Percentiles rank a stretch among this genome's conserved stretches.
Conservation (phyloP, 257 asterid genomes). For the Eustoma russellianum region DNA sequence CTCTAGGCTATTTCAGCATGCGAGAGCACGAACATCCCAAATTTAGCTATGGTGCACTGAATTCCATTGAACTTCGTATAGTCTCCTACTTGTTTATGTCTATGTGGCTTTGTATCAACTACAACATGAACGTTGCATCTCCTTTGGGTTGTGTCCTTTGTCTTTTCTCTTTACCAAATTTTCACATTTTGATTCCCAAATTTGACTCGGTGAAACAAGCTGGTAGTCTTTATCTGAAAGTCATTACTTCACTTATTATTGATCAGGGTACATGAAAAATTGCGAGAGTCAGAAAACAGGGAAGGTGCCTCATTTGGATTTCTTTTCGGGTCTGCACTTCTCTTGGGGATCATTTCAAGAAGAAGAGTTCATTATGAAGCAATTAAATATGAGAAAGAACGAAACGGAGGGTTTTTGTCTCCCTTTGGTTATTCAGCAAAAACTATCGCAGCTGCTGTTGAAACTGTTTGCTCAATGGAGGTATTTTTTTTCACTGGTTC, state of each 20-base stretch:
- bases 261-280: conserved; percentile 71
- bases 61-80: no score
- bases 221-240: background rate
- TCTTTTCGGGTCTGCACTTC: conserved; percentile 73
- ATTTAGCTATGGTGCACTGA: no score
- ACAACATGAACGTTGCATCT: background rate
- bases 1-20: no score
- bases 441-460: conserved; percentile 58
- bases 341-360: conserved; percentile 71
- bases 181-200: background rate
- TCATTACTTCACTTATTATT: conserved; percentile 3
- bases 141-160: background rate
- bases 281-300: conserved; percentile 55
- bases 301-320: conserved; percentile 85
- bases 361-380: conserved; percentile 76
- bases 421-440: conserved; percentile 77
- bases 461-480: conserved; percentile 73
- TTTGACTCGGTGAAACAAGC: background rate
- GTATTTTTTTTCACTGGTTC: conserved; percentile 22
- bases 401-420: conserved; percentile 76
- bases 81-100: no score
- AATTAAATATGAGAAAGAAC: conserved; percentile 72
- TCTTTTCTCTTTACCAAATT: conserved; percentile 1
- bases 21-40: no score
- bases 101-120: background rate